Percentiles rank a stretch among this genome's conserved stretches.
Conservation (phyloP, 352 stramenopile species). For the Globisporangium irregulare region DNA sequence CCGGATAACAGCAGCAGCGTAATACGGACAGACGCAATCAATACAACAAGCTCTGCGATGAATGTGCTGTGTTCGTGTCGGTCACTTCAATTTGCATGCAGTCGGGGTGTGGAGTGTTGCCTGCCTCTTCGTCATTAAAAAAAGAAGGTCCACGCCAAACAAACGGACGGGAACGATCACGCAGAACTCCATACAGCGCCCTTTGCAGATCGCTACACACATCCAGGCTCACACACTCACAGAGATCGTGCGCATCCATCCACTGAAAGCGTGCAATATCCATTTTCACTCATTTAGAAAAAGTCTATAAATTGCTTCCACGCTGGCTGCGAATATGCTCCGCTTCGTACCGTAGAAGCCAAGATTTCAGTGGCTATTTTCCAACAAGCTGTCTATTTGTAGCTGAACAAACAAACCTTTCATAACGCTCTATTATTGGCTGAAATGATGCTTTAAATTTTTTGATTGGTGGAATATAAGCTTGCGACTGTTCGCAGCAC, state of each 20-base stretch:
- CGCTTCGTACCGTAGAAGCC: background rate
- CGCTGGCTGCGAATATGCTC: background rate
- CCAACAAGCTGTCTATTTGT: conserved; percentile 1
- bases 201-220: background rate
- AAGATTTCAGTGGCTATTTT: background rate
- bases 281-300: background rate
- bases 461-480: background rate
- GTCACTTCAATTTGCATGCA: background rate
- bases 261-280: background rate
- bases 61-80: background rate
- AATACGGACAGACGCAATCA: background rate
- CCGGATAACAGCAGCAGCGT: conserved; percentile 4
- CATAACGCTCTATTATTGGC: background rate
- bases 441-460: background rate
- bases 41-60: background rate
- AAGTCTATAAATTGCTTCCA: conserved; percentile 2
- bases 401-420: background rate
- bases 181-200: background rate
- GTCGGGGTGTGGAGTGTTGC: background rate
- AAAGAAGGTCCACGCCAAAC: background rate
- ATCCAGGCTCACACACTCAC: background rate
- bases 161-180: background rate
- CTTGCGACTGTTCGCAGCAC: background rate
- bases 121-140: background rate
- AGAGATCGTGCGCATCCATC: background rate